Evolutionary conservation across 176 grass and related monocot species (phyloP), one percentile per base, ranked within the genome.

Genomic region (Oryza punctata): DNA sequence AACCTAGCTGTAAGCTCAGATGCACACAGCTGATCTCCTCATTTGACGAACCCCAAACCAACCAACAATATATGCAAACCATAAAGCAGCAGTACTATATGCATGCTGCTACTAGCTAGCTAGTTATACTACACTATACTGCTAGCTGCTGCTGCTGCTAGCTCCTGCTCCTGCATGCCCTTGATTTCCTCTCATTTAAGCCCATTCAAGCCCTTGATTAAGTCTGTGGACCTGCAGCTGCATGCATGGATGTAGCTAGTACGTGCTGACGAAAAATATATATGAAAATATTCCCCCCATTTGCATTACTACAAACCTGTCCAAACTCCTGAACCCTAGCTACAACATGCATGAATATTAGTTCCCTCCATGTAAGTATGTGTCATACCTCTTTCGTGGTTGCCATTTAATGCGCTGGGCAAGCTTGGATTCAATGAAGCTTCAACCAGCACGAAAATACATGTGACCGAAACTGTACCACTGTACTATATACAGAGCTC

Each of bases 311-410:
- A 33, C 32, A 15, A 57, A 21, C 73, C 77, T 29, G 21, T 21
- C 77, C 79, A 85, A 76, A 54, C 82, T 76, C 82, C 82, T 85
- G 77, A 85, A 69, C 24, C 37, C 37, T 38, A 38, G 37, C 37
- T 38, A 38, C 63, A 77, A 24, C 37, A 38, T 8, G 7, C 44
- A 65, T 19, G 30, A 33, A 54, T 79, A n/a, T 44, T 40, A 77
- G 79, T 87, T 80, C 69, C 35, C 49, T 64, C 82, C 54, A 33
- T 38, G 37, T 38, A 38, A 38, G 37, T 38, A 38, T 38, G 37
- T 85, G 82, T 89, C 87, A 89, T 89, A 89, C 87, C 82, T 85
- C 77, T 81, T 89, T 71, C 82, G 87, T 89, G 82, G 82, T 81
- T 89, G 54, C 2, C 65, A 89, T 89, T 89, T 78, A 89, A 81